A percentile compares a stretch with the other conserved stretches of the same genome.
phyloP scores from a whole-genome alignment of 176 grass and related monocot genomes.

The Ensete glaucum region DNA sequence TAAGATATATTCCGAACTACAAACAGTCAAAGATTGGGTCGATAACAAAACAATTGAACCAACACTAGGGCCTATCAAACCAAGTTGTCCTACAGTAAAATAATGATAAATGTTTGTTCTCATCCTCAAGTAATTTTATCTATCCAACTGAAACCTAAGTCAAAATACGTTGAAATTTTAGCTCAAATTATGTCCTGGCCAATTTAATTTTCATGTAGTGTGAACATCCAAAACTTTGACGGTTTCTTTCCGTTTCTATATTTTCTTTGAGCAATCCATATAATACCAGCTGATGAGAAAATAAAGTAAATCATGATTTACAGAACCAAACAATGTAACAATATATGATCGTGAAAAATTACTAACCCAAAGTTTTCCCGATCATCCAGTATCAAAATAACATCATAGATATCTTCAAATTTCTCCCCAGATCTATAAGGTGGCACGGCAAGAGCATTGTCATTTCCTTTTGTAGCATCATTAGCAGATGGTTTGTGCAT shows the following conservation, averaged over 20 bases:
- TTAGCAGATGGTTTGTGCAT: constrained; percentile 27
- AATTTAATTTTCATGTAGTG: too few relatives aligned
- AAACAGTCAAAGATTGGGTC: too few relatives aligned
- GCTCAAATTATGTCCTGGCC: too few relatives aligned
- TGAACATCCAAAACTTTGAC: not conserved
- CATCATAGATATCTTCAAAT: constrained; percentile 73
- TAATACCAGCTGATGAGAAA: not conserved
- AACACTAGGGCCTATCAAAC: too few relatives aligned
- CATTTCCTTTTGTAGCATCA: constrained; percentile 11
- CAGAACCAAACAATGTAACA: not conserved
- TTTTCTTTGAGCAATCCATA: not conserved
- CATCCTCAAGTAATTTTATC: too few relatives aligned
- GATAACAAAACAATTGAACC: too few relatives aligned
- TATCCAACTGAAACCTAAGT: too few relatives aligned
- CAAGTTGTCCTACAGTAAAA: too few relatives aligned
- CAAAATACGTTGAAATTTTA: too few relatives aligned
- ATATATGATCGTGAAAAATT: not conserved
- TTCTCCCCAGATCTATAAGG: constrained; percentile 43
- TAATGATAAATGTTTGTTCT: too few relatives aligned
- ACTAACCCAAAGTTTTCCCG: constrained; percentile 84
- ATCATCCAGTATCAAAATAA: constrained; percentile 80
- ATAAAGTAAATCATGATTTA: not conserved
- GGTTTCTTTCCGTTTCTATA: not conserved
- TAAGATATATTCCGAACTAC: too few relatives aligned
- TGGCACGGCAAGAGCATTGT: constrained; percentile 60